These are phyloP conservation scores for Casuarina glauca DNA, from an alignment of 306 rosid species.

Conservation along the genomic window DNA sequence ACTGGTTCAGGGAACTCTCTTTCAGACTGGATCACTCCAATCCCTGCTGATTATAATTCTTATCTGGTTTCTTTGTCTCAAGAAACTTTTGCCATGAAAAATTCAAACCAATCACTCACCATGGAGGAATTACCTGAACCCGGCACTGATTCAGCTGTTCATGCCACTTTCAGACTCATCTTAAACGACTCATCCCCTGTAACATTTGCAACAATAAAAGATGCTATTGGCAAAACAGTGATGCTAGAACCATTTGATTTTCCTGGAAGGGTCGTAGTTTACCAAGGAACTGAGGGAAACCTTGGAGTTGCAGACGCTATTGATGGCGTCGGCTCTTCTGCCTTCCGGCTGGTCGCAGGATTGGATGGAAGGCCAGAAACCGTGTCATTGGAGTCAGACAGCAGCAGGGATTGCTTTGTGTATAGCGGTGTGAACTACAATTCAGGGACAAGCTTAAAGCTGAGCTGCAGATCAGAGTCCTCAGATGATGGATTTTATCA, in stretches of 20 bases:
- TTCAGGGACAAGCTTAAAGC: constrained; percentile 41
- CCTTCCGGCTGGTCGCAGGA: constrained; percentile 56
- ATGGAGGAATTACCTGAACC: constrained; percentile 48
- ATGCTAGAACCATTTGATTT: constrained; percentile 65
- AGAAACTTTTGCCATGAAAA: constrained; percentile 45
- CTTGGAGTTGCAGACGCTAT: constrained; percentile 48
- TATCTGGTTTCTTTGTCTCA: constrained; percentile 58
- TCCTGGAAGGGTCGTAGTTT: constrained; percentile 67
- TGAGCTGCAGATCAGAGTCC: constrained; percentile 43
- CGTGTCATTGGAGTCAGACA: constrained; percentile 56
- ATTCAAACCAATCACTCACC: constrained; percentile 48
- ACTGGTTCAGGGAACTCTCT: constrained; percentile 26
- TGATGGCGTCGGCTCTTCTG: constrained; percentile 22
- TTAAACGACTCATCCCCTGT: constrained; percentile 30
- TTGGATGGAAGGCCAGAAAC: constrained; percentile 60
- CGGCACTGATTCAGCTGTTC: constrained; percentile 49
- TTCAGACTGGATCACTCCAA: constrained; percentile 66
- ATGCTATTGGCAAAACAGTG: constrained; percentile 40
- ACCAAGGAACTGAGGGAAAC: constrained; percentile 44
- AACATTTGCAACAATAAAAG: constrained; percentile 16
- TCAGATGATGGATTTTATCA: constrained; percentile 33
- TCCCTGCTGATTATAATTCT: constrained; percentile 53
- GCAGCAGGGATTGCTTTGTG: constrained; percentile 60
- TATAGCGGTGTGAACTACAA: constrained; percentile 26
- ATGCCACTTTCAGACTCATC: constrained; percentile 77